A percentile compares a stretch with the other conserved stretches of the same genome.
Evolutionary conservation across 1,284 basidiomycete species (phyloP).

Genomic region (Ceratobasidium sp.): DNA sequence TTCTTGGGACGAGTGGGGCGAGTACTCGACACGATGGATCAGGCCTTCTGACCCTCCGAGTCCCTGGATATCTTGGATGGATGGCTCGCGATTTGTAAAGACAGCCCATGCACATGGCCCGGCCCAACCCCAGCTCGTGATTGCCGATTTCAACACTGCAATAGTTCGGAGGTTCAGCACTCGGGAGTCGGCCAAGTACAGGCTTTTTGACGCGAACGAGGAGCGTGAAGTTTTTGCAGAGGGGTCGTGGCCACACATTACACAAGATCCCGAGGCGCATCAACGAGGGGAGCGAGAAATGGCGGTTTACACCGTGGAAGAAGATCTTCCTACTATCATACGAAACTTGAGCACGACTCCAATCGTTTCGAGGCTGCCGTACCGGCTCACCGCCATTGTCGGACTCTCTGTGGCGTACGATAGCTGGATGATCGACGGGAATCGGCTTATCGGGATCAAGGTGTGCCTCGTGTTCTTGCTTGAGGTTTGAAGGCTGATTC

Average conservation of each 20-base stretch:
- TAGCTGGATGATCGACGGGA: background rate
- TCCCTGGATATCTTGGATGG: background rate
- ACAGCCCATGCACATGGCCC: no score
- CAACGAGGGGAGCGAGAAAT: background rate
- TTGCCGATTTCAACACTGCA: constrained; percentile 28
- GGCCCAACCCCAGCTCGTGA: background rate
- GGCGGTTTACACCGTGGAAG: background rate
- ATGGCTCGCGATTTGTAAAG: constrained; percentile 11
- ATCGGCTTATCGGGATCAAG: background rate
- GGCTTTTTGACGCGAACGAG: background rate
- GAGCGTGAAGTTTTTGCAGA: background rate
- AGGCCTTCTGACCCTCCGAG: background rate
- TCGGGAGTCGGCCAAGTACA: background rate
- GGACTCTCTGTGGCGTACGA: background rate
- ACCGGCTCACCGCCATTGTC: background rate
- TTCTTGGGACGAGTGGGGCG: constrained; percentile 17
- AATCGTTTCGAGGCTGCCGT: constrained; percentile 26
- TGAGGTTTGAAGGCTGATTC: background rate
- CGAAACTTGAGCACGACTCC: background rate
- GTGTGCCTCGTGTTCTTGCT: background rate
- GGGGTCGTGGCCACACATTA: background rate
- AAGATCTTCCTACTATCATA: constrained; percentile 7
- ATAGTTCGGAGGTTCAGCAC: background rate
- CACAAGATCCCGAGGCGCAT: background rate
- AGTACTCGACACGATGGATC: constrained; percentile 28